Evolutionary conservation across 345 rosid genomes (phyloP).

Genomic region (Euphorbia pulcherrima): DNA sequence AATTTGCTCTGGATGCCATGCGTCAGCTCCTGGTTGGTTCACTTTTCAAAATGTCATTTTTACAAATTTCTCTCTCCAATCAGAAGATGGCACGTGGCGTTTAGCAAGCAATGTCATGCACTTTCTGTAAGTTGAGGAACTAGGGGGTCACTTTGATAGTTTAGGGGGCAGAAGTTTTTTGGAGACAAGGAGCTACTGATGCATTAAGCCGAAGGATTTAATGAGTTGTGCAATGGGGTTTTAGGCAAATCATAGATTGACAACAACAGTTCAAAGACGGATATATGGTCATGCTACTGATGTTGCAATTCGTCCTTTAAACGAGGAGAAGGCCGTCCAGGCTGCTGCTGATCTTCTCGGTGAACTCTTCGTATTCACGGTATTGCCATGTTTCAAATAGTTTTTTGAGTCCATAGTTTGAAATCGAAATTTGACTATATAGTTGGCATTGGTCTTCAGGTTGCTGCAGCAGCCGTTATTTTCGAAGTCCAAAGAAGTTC

Average conservation of each 20-base stretch:
- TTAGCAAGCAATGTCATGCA: no score
- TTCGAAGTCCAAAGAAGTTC: slow-evolving; percentile 80
- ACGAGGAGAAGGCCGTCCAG: slow-evolving; percentile 85
- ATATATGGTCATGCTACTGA: slow-evolving; percentile 60
- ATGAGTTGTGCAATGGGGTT: background rate
- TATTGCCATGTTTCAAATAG: slow-evolving; percentile 14
- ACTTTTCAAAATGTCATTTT: no score
- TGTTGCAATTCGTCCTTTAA: slow-evolving; percentile 66
- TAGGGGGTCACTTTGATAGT: no score
- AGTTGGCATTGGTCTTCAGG: slow-evolving; percentile 32
- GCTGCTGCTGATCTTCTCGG: slow-evolving; percentile 85
- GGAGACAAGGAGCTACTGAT: no score
- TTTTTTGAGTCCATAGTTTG: background rate
- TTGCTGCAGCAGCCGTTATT: slow-evolving; percentile 73
- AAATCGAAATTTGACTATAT: background rate
- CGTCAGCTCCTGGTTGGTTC: no score
- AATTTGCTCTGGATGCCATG: no score
- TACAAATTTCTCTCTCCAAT: no score
- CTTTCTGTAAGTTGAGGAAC: no score
- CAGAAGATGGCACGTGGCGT: no score
- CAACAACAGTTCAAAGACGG: slow-evolving; percentile 63
- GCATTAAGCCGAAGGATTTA: no score
- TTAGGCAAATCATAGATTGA: slow-evolving; percentile 70
- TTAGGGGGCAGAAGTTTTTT: no score
- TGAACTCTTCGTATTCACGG: slow-evolving; percentile 76